These are phyloP conservation scores for Sutorius australiensis DNA, from an alignment of 768 basidiomycete species.

Conservation along the genomic window DNA sequence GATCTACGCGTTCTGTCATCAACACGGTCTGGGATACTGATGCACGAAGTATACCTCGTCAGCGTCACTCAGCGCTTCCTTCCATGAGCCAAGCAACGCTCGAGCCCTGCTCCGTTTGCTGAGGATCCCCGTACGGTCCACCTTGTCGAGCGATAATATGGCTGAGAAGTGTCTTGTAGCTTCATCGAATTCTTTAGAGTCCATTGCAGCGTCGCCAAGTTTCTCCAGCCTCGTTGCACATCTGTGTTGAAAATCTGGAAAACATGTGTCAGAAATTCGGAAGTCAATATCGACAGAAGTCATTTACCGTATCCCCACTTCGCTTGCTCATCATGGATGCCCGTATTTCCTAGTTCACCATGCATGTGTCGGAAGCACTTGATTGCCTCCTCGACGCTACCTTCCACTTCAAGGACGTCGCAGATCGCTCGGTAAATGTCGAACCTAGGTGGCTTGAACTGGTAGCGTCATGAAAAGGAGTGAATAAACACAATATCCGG, in stretches of 20 bases:
- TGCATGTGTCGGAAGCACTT: not conserved
- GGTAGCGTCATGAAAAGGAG: too few relatives aligned
- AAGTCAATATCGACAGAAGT: not conserved
- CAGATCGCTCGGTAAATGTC: not conserved
- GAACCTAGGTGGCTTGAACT: not conserved
- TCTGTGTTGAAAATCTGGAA: not conserved
- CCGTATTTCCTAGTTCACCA: not conserved
- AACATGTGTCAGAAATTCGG: not conserved
- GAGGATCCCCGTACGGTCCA: too few relatives aligned
- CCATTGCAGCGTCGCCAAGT: not conserved
- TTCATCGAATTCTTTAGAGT: not conserved
- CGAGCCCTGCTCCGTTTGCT: too few relatives aligned
- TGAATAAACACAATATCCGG: not conserved
- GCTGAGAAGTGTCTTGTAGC: too few relatives aligned
- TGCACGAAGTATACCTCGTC: too few relatives aligned
- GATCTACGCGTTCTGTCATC: too few relatives aligned
- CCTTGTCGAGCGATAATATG: too few relatives aligned
- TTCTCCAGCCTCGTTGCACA: not conserved
- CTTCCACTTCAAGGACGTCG: not conserved
- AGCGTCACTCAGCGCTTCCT: too few relatives aligned
- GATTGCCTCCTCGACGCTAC: not conserved
- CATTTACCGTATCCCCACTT: not conserved
- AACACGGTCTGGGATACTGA: too few relatives aligned
- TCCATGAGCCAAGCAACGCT: too few relatives aligned
- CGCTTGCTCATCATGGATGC: not conserved